Evolutionary conservation across 2,329 filamentous ascomycete genomes (phyloP).

Genomic region (Pseudopyricularia javanii): DNA sequence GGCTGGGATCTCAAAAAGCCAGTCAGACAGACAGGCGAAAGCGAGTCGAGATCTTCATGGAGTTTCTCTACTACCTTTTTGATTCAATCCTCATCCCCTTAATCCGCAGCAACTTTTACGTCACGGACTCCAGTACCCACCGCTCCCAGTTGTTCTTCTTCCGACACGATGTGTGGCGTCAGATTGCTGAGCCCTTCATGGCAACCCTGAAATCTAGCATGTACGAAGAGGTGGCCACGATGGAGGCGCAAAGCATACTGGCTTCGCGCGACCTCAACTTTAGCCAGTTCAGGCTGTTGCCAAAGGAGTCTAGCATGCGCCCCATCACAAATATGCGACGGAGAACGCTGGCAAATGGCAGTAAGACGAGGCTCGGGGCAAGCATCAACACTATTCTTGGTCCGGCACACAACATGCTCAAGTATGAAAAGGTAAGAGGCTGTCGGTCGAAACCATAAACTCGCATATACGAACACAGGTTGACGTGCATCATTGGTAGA

Average conservation of each 20-base stretch:
- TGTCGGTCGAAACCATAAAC: not conserved
- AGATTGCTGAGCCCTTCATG: slow-evolving; percentile 62
- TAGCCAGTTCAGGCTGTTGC: slow-evolving; percentile 68
- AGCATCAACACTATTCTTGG: slow-evolving; percentile 54
- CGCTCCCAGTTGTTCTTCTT: slow-evolving; percentile 84
- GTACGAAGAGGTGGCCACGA: slow-evolving; percentile 63
- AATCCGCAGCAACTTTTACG: slow-evolving; percentile 78
- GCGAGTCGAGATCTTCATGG: slow-evolving; percentile 64
- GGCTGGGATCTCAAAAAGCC: slow-evolving; percentile 36
- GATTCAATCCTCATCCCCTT: slow-evolving; percentile 86
- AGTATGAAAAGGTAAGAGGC: slow-evolving; percentile 56
- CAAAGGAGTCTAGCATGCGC: slow-evolving; percentile 64
- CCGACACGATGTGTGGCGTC: slow-evolving; percentile 82
- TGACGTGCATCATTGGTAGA: slow-evolving; percentile 16
- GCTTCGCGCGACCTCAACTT: slow-evolving; percentile 56
- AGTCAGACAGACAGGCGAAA: slow-evolving; percentile 64
- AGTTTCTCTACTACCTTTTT: slow-evolving; percentile 86
- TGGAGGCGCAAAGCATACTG: slow-evolving; percentile 44
- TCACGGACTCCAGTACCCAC: slow-evolving; percentile 77
- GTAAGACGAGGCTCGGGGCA: slow-evolving; percentile 39
- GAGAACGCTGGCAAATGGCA: slow-evolving; percentile 37
- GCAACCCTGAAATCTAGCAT: slow-evolving; percentile 53
- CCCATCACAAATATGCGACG: slow-evolving; percentile 80
- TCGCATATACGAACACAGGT: too few species aligned
- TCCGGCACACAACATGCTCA: slow-evolving; percentile 66